A percentile compares a stretch with the other conserved stretches of the same genome.
These are phyloP conservation scores for Pichia pseudocactophila DNA, from an alignment of 805 yeast genomes.

Conservation along the genomic window DNA sequence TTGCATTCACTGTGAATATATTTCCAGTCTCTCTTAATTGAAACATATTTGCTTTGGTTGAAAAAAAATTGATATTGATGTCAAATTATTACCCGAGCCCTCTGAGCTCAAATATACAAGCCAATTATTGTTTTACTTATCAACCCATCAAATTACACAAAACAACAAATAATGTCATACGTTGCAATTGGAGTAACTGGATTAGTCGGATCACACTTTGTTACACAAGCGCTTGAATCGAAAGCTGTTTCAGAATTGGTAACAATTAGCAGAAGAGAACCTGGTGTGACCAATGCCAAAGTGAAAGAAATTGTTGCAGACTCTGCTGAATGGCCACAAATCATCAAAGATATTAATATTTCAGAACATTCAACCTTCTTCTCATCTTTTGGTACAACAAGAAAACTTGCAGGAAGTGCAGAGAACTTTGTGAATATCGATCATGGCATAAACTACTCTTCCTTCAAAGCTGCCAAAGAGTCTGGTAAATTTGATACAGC, in stretches of 20 bases:
- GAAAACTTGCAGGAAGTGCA: conserved; percentile 62
- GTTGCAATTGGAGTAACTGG: conserved; percentile 71
- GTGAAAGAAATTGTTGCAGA: conserved; percentile 35
- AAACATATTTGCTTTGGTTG: background rate
- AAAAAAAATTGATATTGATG: background rate
- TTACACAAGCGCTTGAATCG: conserved; percentile 36
- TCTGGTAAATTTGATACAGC: conserved; percentile 55
- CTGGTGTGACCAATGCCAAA: conserved; percentile 10
- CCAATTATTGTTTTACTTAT: no score
- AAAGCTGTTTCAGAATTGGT: conserved; percentile 31
- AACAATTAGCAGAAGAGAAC: conserved; percentile 45
- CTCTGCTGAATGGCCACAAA: conserved; percentile 40
- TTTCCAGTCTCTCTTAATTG: no score
- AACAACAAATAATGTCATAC: conserved; percentile 8
- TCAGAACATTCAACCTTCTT: conserved; percentile 37
- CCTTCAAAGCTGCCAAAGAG: conserved; percentile 67
- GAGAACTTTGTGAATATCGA: conserved; percentile 66
- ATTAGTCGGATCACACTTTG: conserved; percentile 53
- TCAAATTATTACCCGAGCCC: no score
- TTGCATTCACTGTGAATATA: background rate
- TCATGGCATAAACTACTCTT: conserved; percentile 56
- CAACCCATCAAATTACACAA: background rate
- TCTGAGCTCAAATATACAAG: no score
- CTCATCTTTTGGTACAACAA: conserved; percentile 71
- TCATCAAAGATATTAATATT: conserved; percentile 20